Evolutionary conservation across 1,284 basidiomycete species (phyloP).

Genomic region (Phlebopus sp.): DNA sequence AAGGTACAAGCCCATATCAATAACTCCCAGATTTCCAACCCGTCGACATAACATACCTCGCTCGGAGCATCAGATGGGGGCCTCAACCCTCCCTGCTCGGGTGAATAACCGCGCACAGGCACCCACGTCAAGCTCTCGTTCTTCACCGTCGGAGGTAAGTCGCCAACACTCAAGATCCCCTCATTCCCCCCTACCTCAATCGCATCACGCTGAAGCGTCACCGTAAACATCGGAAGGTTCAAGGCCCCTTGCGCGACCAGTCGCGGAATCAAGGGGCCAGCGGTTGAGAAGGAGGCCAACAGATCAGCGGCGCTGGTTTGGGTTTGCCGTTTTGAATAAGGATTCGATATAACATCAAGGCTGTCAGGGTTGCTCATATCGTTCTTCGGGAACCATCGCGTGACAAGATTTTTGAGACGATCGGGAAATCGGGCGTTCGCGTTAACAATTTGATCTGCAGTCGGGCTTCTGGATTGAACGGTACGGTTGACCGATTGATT

Average conservation of each 20-base stretch:
- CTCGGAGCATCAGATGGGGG: conserved; percentile 42
- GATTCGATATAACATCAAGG: conserved; percentile 5
- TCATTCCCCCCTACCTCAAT: conserved; percentile 50
- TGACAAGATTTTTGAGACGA: conserved; percentile 13
- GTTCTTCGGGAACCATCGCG: conserved; percentile 18
- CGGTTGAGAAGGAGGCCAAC: conserved; percentile 20
- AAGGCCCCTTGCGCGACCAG: conserved; percentile 34
- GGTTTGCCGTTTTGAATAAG: conserved; percentile 6
- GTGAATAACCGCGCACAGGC: conserved; percentile 43
- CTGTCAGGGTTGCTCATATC: background rate
- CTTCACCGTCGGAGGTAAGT: conserved; percentile 42
- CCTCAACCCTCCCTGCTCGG: conserved; percentile 40
- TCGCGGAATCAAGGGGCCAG: conserved; percentile 40
- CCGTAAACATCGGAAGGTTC: conserved; percentile 39
- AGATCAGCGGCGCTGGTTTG: conserved; percentile 15
- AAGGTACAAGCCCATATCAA: conserved; percentile 9
- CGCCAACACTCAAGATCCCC: conserved; percentile 51
- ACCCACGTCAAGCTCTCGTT: conserved; percentile 50
- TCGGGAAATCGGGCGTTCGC: conserved; percentile 7
- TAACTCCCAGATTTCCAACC: background rate
- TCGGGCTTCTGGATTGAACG: background rate
- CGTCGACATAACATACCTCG: conserved; percentile 46
- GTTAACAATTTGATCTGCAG: background rate
- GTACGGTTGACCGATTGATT: conserved; percentile 2
- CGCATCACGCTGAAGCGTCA: conserved; percentile 49